Evolutionary conservation across 495 filamentous ascomycete genomes (phyloP).

Genomic region (Tuber indicum): DNA sequence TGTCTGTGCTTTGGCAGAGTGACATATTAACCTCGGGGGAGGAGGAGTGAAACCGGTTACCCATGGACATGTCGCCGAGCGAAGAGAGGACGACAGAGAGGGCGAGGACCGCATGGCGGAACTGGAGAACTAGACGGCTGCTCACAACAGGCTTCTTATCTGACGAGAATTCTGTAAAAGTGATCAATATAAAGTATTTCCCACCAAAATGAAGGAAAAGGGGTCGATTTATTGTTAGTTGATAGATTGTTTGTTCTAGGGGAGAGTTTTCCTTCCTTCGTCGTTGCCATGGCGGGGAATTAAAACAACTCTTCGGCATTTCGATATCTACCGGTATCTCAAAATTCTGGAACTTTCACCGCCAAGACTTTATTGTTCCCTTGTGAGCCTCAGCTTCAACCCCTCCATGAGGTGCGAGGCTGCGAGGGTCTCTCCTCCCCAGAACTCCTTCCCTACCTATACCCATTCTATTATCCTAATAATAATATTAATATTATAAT

Average conservation of each 20-base stretch:
- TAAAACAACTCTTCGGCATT: neutral
- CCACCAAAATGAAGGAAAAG: neutral
- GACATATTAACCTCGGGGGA: neutral
- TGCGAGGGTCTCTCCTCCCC: neutral
- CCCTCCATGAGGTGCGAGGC: neutral
- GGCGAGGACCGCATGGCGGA: slow-evolving; percentile 2
- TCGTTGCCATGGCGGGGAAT: neutral
- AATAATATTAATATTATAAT: no score
- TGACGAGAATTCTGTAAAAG: neutral
- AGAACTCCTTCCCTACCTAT: neutral
- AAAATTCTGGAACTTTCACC: neutral
- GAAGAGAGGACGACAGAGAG: slow-evolving; percentile 3
- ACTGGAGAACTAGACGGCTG: neutral
- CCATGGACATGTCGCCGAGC: neutral
- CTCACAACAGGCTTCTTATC: neutral
- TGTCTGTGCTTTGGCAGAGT: neutral
- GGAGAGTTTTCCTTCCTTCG: neutral
- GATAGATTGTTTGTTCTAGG: neutral
- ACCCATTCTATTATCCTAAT: neutral
- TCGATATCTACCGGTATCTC: neutral
- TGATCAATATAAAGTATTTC: neutral
- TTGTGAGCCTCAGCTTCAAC: neutral
- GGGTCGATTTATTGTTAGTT: neutral
- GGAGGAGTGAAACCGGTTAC: neutral
- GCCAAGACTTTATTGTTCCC: neutral